Conservation (phyloP, 2,329 filamentous ascomycete species). For the Calonectria fujianensis region DNA sequence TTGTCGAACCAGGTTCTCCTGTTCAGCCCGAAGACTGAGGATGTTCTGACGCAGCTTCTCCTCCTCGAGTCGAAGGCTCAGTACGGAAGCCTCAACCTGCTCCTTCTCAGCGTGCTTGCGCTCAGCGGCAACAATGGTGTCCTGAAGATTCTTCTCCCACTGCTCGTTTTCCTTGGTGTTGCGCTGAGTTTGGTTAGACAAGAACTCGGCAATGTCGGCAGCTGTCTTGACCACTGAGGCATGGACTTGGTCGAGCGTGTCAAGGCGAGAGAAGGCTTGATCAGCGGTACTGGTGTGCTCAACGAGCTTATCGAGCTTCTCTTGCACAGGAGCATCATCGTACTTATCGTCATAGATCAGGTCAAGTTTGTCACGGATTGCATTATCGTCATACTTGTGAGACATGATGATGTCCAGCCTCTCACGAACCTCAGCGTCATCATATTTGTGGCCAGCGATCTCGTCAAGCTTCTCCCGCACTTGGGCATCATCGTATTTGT, state of each 20-base stretch:
- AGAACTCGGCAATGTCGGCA: slow-evolving; percentile 87
- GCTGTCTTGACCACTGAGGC: slow-evolving; percentile 90
- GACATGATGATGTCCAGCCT: slow-evolving; percentile 72
- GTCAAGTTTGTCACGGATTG: slow-evolving; percentile 56
- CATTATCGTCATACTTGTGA: slow-evolving; percentile 68
- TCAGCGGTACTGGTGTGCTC: slow-evolving; percentile 79
- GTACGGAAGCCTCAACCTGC: slow-evolving; percentile 74
- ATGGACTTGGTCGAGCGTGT: slow-evolving; percentile 91
- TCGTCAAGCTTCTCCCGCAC: slow-evolving; percentile 54
- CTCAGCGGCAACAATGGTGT: slow-evolving; percentile 87
- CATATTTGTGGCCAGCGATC: slow-evolving; percentile 69
- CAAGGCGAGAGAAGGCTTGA: slow-evolving; percentile 84
- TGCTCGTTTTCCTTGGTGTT: slow-evolving; percentile 86
- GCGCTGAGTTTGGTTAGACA: slow-evolving; percentile 84
- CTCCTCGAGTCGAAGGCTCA: slow-evolving; percentile 71
- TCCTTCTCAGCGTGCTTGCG: slow-evolving; percentile 81
- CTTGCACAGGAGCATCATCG: slow-evolving; percentile 66
- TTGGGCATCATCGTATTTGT: slow-evolving; percentile 74
- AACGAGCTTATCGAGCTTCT: slow-evolving; percentile 71
- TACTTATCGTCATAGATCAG: slow-evolving; percentile 70
- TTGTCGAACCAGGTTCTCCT: slow-evolving; percentile 84
- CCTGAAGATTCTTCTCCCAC: slow-evolving; percentile 85
- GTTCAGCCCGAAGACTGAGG: slow-evolving; percentile 77
- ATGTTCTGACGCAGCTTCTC: slow-evolving; percentile 73
- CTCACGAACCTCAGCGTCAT: slow-evolving; percentile 72